phyloP scores from a whole-genome alignment of 1,139 yeast species.

The Lodderomyces oxycetoniae region DNA sequence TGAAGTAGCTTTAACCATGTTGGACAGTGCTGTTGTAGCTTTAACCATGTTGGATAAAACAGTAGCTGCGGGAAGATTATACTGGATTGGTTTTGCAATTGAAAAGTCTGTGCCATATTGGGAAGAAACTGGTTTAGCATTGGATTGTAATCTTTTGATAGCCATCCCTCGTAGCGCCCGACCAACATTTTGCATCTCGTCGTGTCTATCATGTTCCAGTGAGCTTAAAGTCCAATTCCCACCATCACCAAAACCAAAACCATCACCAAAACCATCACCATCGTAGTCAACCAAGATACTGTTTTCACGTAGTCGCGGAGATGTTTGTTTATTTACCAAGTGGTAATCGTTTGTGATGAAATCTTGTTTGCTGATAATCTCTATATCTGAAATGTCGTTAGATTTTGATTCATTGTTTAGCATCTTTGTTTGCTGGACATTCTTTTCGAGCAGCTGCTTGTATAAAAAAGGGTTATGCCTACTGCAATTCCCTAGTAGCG shows the following conservation, averaged over 20 bases:
- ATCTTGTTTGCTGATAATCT: constrained; percentile 9
- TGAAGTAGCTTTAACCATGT: neutral
- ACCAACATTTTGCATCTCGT: constrained; percentile 1
- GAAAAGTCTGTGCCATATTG: constrained; percentile 15
- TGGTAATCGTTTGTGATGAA: constrained; percentile 13
- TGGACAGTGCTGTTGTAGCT: neutral
- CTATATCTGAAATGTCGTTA: constrained; percentile 10
- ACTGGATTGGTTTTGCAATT: constrained; percentile 8
- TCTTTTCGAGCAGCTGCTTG: neutral
- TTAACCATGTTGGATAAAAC: neutral
- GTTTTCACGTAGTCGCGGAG: constrained; percentile 5
- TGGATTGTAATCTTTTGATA: constrained; percentile 1
- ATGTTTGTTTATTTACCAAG: constrained; percentile 5
- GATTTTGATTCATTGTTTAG: neutral
- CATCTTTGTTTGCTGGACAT: neutral
- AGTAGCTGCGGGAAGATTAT: neutral
- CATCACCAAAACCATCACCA: too few relatives aligned
- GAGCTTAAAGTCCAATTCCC: too few relatives aligned
- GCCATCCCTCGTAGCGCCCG: constrained; percentile 7
- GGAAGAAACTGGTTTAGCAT: neutral
- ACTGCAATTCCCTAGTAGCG: too few relatives aligned
- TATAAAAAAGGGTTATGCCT: neutral
- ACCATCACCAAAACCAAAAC: constrained; percentile 1
- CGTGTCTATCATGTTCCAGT: neutral
- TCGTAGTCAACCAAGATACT: constrained; percentile 9